phyloP scores from a whole-genome alignment of 257 asterid species.

The Anisodus acutangulus region DNA sequence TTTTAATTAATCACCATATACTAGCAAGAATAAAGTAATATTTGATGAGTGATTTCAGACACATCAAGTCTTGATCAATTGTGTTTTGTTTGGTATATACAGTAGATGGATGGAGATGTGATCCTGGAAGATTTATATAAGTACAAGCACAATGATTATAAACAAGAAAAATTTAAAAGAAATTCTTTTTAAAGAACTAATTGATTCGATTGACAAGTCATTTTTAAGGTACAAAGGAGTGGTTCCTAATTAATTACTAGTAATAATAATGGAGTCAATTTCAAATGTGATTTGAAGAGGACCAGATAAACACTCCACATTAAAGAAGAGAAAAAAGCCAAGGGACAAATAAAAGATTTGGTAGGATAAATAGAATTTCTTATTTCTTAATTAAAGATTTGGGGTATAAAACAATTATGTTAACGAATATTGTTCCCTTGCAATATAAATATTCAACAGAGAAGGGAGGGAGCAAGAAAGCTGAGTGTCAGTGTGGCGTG shows the following conservation, averaged over 20 bases:
- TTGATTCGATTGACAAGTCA: constrained; percentile 31
- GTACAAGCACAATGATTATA: constrained; percentile 27
- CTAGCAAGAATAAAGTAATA: not conserved
- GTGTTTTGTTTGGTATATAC: not conserved
- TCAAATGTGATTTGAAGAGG: no score
- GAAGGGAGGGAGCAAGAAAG: constrained; percentile 42
- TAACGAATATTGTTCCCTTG: no score
- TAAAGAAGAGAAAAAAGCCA: not conserved
- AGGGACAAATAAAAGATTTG: no score
- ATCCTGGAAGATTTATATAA: constrained; percentile 6
- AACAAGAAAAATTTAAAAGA: constrained; percentile 14
- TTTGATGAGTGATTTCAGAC: not conserved
- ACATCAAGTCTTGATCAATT: not conserved
- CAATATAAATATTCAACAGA: no score
- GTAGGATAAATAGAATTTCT: no score
- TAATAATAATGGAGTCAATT: constrained; percentile 22
- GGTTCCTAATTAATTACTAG: constrained; percentile 13
- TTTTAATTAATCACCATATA: not conserved
- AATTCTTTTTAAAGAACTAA: no score
- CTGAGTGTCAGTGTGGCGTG: constrained; percentile 65
- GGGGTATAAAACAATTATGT: no score
- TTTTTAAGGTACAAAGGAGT: constrained; percentile 31
- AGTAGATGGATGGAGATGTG: constrained; percentile 19
- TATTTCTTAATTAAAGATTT: no score
- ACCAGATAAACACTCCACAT: constrained; percentile 24